phyloP scores from a whole-genome alignment of 176 grass and related monocot genomes.

The Carex littledalei region DNA sequence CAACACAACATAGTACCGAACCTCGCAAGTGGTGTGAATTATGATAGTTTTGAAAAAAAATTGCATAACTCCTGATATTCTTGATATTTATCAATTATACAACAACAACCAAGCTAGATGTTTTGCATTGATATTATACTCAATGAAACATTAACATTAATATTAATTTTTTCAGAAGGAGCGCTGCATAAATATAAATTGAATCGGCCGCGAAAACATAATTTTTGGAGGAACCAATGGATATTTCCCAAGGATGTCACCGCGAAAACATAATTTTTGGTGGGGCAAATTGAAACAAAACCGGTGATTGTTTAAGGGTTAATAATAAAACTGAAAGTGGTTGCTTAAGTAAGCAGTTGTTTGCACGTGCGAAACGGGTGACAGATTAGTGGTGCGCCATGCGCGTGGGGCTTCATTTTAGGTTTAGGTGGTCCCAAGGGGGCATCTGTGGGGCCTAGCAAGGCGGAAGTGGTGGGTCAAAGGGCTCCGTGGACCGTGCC shows the following conservation, averaged over 20 bases:
- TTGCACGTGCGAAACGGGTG: neutral
- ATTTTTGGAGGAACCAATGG: neutral
- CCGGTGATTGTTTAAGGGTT: neutral
- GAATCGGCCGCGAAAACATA: no score
- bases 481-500: constrained; percentile 23
- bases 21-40: no score
- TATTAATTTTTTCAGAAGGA: neutral
- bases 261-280: neutral
- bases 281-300: neutral
- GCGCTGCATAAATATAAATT: neutral
- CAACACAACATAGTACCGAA: no score
- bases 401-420: neutral
- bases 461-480: constrained; percentile 17
- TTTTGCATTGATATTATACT: no score
- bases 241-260: neutral
- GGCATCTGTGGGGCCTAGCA: neutral
- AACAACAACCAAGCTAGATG: no score
- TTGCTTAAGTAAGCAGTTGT: neutral
- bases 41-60: no score
- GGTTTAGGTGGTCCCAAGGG: constrained; percentile 8
- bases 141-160: neutral
- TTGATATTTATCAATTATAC: no score
- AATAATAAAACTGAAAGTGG: neutral
- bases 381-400: neutral
- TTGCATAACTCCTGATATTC: no score